A percentile compares a stretch with the other conserved stretches of the same genome.
Conservation (phyloP, 371 early-diverging fungal genomes). For the Umbelopsis sp. region DNA sequence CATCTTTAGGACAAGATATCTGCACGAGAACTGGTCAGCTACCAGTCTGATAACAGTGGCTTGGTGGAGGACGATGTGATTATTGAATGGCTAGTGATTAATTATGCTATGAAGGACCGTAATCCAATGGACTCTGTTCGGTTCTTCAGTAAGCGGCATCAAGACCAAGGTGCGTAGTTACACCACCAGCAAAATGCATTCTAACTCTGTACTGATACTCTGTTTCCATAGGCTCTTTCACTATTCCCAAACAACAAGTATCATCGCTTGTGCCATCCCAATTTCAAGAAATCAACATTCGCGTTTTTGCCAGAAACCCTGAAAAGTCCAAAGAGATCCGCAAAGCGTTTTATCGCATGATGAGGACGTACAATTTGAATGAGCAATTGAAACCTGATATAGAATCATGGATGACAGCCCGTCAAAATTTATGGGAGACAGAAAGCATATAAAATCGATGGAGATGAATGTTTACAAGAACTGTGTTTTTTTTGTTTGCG, state of each 20-base stretch:
- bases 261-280: slow-evolving; percentile 73
- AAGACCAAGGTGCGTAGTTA: not conserved
- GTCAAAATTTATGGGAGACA: not conserved
- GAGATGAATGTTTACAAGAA: not conserved
- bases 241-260: slow-evolving; percentile 70
- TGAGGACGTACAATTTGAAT: slow-evolving; percentile 3
- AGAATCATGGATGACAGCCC: not conserved
- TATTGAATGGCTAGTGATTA: slow-evolving; percentile 70
- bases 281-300: slow-evolving; percentile 72
- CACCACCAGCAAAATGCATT: no score
- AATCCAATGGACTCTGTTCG: slow-evolving; percentile 87
- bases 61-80: slow-evolving; percentile 71
- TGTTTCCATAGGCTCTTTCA: slow-evolving; percentile 53
- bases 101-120: slow-evolving; percentile 80
- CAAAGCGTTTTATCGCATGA: slow-evolving; percentile 46
- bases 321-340: slow-evolving; percentile 62
- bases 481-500: no score
- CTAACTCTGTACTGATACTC: no score
- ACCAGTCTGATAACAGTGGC: slow-evolving; percentile 58
- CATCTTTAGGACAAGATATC: slow-evolving; percentile 48
- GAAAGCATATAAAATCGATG: not conserved
- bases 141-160: slow-evolving; percentile 53
- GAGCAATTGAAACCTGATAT: not conserved
- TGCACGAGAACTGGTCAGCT: slow-evolving; percentile 57
- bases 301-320: slow-evolving; percentile 68